Percentiles rank a stretch among this genome's conserved stretches.
These are phyloP conservation scores for Aspergillus latus DNA, from an alignment of 2,329 filamentous ascomycete genomes.

Conservation along the genomic window DNA sequence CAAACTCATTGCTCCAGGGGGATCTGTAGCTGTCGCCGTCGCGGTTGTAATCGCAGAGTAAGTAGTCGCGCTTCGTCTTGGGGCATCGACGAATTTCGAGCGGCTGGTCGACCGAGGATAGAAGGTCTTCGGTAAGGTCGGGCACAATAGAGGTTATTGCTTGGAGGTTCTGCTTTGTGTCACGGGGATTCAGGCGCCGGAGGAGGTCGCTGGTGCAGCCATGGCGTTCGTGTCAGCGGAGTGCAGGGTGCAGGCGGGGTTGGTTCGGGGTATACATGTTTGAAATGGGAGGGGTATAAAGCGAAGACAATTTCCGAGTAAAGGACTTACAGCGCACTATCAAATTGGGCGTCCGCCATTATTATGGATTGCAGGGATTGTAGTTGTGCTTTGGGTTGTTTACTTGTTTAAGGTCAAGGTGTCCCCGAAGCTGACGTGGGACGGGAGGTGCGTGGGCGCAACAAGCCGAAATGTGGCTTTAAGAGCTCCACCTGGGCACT, in stretches of 20 bases:
- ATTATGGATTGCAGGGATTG: constrained; percentile 21
- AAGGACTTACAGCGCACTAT: constrained; percentile 51
- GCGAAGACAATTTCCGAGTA: not conserved
- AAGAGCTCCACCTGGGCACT: not conserved
- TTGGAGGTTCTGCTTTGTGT: constrained; percentile 84
- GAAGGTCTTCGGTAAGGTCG: constrained; percentile 92
- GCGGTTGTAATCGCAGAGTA: constrained; percentile 99
- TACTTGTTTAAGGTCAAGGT: constrained; percentile 15
- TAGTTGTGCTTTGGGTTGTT: constrained; percentile 21
- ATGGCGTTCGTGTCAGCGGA: constrained; percentile 27
- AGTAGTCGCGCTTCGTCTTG: constrained; percentile 88
- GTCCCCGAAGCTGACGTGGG: constrained; percentile 14
- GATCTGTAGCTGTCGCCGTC: constrained; percentile 97
- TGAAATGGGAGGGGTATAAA: not conserved
- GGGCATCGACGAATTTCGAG: constrained; percentile 82
- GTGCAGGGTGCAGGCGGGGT: constrained; percentile 26
- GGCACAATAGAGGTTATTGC: constrained; percentile 85
- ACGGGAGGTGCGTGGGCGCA: constrained; percentile 21
- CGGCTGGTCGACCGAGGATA: constrained; percentile 95
- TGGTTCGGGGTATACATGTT: constrained; percentile 4
- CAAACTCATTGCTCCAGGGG: constrained; percentile 99
- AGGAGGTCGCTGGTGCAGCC: constrained; percentile 76
- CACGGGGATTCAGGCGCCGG: constrained; percentile 91
- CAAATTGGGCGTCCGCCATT: constrained; percentile 52
- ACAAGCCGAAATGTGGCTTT: constrained; percentile 19